Conservation (phyloP, 257 asterid genomes). For the Euphrasia confusa region DNA sequence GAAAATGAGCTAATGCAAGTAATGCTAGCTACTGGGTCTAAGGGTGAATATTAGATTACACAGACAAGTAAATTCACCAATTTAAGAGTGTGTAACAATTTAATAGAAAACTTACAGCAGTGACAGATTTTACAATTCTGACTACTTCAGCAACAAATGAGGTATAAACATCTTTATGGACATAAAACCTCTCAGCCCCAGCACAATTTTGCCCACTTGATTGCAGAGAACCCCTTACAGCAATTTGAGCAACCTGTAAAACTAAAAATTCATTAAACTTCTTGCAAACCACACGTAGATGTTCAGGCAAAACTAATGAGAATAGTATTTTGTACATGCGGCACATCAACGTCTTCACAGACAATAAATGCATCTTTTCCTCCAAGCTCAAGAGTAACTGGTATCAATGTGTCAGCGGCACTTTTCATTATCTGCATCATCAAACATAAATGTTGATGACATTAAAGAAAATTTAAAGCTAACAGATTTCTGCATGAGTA, state of each 20-base stretch:
- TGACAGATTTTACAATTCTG: constrained; percentile 79
- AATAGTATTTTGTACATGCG: constrained; percentile 55
- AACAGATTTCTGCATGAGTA: constrained; percentile 19
- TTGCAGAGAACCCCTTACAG: constrained; percentile 92
- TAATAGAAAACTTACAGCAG: constrained; percentile 66
- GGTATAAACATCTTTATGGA: constrained; percentile 75
- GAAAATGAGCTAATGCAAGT: neutral
- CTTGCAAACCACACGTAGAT: constrained; percentile 2
- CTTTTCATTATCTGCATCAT: constrained; percentile 77
- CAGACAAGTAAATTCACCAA: constrained; percentile 11
- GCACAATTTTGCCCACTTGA: constrained; percentile 99
- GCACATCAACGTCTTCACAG: constrained; percentile 89
- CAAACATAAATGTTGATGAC: constrained; percentile 11
- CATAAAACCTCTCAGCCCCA: constrained; percentile 97
- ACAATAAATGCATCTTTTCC: constrained; percentile 98
- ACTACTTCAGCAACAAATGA: constrained; percentile 86
- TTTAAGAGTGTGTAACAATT: neutral
- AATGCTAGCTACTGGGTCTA: neutral
- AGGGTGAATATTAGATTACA: constrained; percentile 1
- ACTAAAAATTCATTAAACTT: constrained; percentile 21
- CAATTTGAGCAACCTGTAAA: constrained; percentile 90
- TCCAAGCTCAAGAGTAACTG: constrained; percentile 97
- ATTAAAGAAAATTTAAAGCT: constrained; percentile 9
- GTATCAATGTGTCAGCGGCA: constrained; percentile 83
- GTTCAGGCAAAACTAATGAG: constrained; percentile 22